Conservation (phyloP, 83 land plant genomes). For the Picea mariana region DNA sequence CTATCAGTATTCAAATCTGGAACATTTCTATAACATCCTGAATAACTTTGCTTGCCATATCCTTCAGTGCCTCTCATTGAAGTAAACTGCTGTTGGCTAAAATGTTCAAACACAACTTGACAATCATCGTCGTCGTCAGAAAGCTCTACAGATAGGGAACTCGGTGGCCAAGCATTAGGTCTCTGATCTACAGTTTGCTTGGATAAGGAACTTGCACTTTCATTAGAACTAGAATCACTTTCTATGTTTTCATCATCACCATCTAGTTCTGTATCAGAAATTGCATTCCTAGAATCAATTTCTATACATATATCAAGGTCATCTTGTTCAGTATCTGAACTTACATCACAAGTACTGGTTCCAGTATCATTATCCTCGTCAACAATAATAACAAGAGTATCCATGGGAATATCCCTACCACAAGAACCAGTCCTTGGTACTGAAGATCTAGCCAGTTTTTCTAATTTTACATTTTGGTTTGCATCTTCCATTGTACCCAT, state of each 20-base stretch:
- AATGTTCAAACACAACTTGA: constrained; percentile 18
- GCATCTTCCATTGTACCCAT: too few relatives aligned
- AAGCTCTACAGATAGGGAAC: not conserved
- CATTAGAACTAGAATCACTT: too few relatives aligned
- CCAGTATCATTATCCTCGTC: constrained; percentile 15
- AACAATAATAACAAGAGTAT: constrained; percentile 22
- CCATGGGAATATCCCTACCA: too few relatives aligned
- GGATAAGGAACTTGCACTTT: too few relatives aligned
- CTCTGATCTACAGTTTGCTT: too few relatives aligned
- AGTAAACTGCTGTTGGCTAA: constrained; percentile 13
- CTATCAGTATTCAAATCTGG: constrained; percentile 30
- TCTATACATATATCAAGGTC: too few relatives aligned
- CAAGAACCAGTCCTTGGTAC: too few relatives aligned
- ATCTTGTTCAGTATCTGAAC: too few relatives aligned
- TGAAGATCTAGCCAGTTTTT: too few relatives aligned
- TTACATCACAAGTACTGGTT: not conserved
- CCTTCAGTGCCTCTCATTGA: constrained; percentile 19
- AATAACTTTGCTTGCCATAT: constrained; percentile 6
- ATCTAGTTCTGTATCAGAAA: not conserved
- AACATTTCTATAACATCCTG: not conserved
- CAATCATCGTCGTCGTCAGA: not conserved
- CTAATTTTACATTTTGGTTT: too few relatives aligned
- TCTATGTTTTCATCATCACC: not conserved
- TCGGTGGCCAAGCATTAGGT: not conserved
- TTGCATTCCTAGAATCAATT: too few relatives aligned